A percentile compares a stretch with the other conserved stretches of the same genome.
These are phyloP conservation scores for Aegle marmelos DNA, from an alignment of 345 rosid genomes.

Conservation along the genomic window DNA sequence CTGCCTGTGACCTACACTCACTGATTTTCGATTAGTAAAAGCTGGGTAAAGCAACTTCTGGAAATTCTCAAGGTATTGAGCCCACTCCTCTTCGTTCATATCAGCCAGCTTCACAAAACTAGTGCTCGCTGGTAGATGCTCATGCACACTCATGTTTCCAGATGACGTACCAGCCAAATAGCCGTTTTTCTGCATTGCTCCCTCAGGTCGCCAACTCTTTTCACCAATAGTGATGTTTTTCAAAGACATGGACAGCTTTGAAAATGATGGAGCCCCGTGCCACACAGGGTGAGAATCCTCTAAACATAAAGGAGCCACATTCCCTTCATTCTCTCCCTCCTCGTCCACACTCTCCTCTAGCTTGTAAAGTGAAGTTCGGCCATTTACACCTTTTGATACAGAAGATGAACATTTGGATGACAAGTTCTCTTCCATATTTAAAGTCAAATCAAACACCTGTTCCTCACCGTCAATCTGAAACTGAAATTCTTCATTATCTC, in stretches of 20 bases:
- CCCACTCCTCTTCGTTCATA: slow-evolving; percentile 55
- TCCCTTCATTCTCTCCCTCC: slow-evolving; percentile 21
- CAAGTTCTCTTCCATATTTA: slow-evolving; percentile 11
- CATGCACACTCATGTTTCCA: slow-evolving; percentile 45
- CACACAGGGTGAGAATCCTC: slow-evolving; percentile 4
- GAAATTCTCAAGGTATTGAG: slow-evolving; percentile 44
- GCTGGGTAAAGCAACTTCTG: slow-evolving; percentile 40
- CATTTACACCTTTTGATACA: slow-evolving; percentile 16
- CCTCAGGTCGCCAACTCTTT: slow-evolving; percentile 22
- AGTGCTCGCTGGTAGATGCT: slow-evolving; percentile 41
- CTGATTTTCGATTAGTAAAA: slow-evolving; percentile 32
- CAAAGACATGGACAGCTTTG: slow-evolving; percentile 32
- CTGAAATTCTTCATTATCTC: slow-evolving; percentile 36
- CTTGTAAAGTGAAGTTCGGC: slow-evolving; percentile 34
- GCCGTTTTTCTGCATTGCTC: slow-evolving; percentile 34
- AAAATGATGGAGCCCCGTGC: slow-evolving; percentile 13
- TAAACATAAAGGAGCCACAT: not conserved
- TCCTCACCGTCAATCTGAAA: slow-evolving; percentile 46
- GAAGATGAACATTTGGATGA: slow-evolving; percentile 23
- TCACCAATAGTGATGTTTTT: slow-evolving; percentile 28
- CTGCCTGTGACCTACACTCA: slow-evolving; percentile 35
- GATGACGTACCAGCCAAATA: slow-evolving; percentile 43
- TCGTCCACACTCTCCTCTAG: slow-evolving; percentile 34
- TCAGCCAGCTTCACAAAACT: slow-evolving; percentile 58
- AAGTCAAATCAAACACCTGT: slow-evolving; percentile 16